Evolutionary conservation across 257 asterid genomes (phyloP).

Genomic region (Thymus mandschuricus): DNA sequence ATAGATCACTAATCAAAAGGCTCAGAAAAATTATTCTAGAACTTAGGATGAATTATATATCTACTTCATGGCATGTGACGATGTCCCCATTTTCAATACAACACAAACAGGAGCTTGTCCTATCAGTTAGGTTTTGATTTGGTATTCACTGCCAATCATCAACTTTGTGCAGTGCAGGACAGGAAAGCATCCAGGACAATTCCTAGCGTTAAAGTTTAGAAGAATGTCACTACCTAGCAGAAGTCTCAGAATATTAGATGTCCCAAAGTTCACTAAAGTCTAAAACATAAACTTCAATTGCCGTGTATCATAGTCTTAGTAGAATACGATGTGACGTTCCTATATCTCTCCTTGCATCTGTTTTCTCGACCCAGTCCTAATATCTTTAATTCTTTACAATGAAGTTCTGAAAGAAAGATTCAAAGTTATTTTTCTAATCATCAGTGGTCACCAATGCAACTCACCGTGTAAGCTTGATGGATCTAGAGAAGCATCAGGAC

Average conservation of each 20-base stretch:
- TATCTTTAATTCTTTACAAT: slow-evolving; percentile 10
- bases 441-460: slow-evolving; percentile 29
- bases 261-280: not conserved
- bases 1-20: not conserved
- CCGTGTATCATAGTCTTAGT: not conserved
- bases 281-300: slow-evolving; percentile 12
- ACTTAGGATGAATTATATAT: not conserved
- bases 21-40: not conserved
- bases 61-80: not conserved
- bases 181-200: slow-evolving; percentile 56
- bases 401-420: not conserved
- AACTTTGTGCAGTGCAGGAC: slow-evolving; percentile 47
- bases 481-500: slow-evolving; percentile 84
- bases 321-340: not conserved
- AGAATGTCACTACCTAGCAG: not conserved
- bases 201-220: not conserved
- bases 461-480: slow-evolving; percentile 87
- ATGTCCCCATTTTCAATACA: not conserved
- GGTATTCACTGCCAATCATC: slow-evolving; percentile 51
- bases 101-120: not conserved
- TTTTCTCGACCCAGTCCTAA: not conserved
- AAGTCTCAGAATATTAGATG: not conserved
- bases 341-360: not conserved
- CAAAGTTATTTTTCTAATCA: not conserved
- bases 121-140: slow-evolving; percentile 16